Base-by-base conservation (phyloP, 176 grass and related monocot species). In the Echinochloa phyllopogon region DNA sequence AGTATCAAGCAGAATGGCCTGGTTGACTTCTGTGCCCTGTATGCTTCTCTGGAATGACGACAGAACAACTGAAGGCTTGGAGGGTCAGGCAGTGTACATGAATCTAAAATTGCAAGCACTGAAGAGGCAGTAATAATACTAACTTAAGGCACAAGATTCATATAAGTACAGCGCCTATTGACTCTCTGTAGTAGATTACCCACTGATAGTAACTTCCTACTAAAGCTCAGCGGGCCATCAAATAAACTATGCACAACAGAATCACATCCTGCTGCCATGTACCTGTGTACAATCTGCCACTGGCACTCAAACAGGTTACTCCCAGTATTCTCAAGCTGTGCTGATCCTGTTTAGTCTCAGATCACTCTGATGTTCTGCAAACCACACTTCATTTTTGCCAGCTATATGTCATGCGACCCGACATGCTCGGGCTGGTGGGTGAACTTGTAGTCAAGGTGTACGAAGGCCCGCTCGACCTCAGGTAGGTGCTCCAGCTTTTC, bases 381-480 rank as follows among this genome's bases (percentile, higher is more conserved):
- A 77, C 48, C 17, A 0, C 6, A 6, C 42, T 25, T 0, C 10
- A 12, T 2, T 25, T 62, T 57, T 20, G 41, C 8, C 16, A 1
- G 69, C 83, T 86, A 94, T 27, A 50, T 75, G 59, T 88, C 87
- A 76, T 88, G 82, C 55, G 86, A 50, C 45, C 82, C 77, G 6
- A 78, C 82, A 59, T 94, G 92, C 83, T 94, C 88, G 51, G 92
- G 92, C 61, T 76, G 86, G 61, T 94, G 49, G 49, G 14, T 51
- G 49, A 51, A 51, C 14, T 51, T 13, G 13, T 16, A 51, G 14
- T 51, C 14, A 14, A 16, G 49, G 4, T 51, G 49, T 2, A 51
- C 4, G 49, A 51, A 16, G 49, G 49, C 49, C 49, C 2, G 49
- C 49, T 51, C 12, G 13, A 51, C 16, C 2, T 16, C 49, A 51